These are phyloP conservation scores for Forsythia viridissima DNA, from an alignment of 257 asterid species.

Conservation along the genomic window DNA sequence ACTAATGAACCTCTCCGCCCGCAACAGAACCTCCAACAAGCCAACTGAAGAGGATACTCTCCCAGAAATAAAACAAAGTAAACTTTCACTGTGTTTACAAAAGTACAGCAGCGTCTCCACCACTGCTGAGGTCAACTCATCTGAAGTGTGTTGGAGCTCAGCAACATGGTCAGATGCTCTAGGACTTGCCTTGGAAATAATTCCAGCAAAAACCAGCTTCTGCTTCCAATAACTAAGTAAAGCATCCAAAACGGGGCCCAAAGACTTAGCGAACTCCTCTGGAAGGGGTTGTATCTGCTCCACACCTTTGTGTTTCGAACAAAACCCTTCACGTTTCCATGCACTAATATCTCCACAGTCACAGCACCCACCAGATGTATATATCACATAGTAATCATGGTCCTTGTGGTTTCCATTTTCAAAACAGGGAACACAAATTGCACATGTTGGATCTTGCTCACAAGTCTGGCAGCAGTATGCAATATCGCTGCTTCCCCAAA, in stretches of 20 bases:
- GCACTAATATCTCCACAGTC: conserved; percentile 98
- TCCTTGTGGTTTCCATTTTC: conserved; percentile 87
- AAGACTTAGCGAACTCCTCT: conserved; percentile 51
- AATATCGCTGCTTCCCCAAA: conserved; percentile 89
- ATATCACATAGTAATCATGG: conserved; percentile 83
- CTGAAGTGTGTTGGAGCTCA: conserved; percentile 46
- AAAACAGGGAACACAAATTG: conserved; percentile 95
- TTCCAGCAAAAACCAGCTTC: conserved; percentile 43
- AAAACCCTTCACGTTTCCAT: conserved; percentile 96
- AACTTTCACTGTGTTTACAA: conserved; percentile 79
- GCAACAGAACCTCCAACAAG: conserved; percentile 72
- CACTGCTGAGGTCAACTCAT: conserved; percentile 64
- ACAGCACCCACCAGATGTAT: conserved; percentile 97
- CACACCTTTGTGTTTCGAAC: conserved; percentile 87
- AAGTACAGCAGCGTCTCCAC: conserved; percentile 79
- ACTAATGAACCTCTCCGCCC: conserved; percentile 65
- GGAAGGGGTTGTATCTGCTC: conserved; percentile 91
- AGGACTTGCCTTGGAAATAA: conserved; percentile 42
- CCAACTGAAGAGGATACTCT: conserved; percentile 69
- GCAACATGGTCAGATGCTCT: conserved; percentile 31
- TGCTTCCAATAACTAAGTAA: conserved; percentile 66
- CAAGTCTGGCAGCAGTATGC: conserved; percentile 92
- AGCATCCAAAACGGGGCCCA: conserved; percentile 78
- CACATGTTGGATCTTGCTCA: conserved; percentile 96
- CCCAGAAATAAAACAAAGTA: conserved; percentile 85